These are phyloP conservation scores for Clavariopsis aquatica DNA, from an alignment of 495 filamentous ascomycete genomes.

Conservation along the genomic window DNA sequence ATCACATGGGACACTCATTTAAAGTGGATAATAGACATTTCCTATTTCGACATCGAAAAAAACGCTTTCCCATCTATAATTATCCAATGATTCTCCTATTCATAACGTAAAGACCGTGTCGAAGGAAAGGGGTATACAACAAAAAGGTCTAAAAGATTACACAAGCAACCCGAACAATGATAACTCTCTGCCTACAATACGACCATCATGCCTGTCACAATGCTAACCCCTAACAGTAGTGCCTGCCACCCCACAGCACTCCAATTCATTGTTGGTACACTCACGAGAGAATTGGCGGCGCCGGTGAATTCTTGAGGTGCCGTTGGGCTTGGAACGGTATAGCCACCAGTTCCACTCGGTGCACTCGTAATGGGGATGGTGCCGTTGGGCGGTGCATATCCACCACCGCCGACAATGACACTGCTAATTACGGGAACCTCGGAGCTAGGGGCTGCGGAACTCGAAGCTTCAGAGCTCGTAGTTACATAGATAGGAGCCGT, in stretches of 20 bases:
- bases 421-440: background rate
- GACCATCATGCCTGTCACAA: background rate
- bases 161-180: background rate
- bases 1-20: too few species aligned
- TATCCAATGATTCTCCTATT: too few species aligned
- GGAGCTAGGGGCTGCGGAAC: background rate
- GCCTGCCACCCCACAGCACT: background rate
- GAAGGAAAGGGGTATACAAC: constrained; percentile 3
- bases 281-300: background rate
- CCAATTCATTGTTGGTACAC: background rate
- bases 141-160: background rate
- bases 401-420: background rate
- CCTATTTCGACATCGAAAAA: too few species aligned
- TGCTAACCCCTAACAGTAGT: background rate
- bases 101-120: background rate
- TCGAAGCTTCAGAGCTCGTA: background rate
- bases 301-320: background rate
- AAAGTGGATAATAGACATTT: too few species aligned
- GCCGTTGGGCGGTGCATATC: background rate
- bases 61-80: too few species aligned
- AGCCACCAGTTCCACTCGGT: background rate
- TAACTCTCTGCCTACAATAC: background rate
- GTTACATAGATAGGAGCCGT: background rate
- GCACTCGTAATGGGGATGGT: background rate
- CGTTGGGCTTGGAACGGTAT: background rate